Evolutionary conservation across 2,329 filamentous ascomycete genomes (phyloP).

Genomic region (Ophiostoma sp.): DNA sequence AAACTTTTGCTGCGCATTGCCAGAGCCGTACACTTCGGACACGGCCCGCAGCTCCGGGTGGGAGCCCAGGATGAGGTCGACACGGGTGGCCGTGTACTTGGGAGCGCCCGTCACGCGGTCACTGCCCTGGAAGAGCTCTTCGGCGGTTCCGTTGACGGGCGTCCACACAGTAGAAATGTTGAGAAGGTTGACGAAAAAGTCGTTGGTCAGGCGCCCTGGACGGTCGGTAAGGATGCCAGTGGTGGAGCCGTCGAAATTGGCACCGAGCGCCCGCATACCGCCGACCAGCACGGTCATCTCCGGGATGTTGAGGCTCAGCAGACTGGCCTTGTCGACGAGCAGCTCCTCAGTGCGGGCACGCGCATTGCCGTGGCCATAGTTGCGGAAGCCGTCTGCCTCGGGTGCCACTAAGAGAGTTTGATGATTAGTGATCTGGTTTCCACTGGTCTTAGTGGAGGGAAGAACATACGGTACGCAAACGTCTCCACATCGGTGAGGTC

Average conservation of each 20-base stretch:
- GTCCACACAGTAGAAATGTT: constrained; percentile 63
- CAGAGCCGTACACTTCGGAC: constrained; percentile 61
- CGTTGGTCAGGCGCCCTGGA: constrained; percentile 66
- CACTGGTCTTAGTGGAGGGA: not conserved
- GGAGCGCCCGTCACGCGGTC: constrained; percentile 60
- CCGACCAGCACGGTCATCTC: constrained; percentile 67
- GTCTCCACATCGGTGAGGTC: constrained; percentile 65
- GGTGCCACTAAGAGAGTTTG: constrained; percentile 49
- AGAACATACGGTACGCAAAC: constrained; percentile 45
- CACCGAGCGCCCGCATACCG: constrained; percentile 62
- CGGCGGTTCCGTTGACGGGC: constrained; percentile 36
- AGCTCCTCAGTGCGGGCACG: constrained; percentile 62
- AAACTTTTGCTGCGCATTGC: constrained; percentile 58
- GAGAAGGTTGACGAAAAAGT: constrained; percentile 77
- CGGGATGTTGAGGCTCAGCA: constrained; percentile 64
- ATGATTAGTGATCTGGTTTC: not conserved
- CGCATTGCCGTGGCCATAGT: constrained; percentile 59
- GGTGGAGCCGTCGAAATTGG: constrained; percentile 65
- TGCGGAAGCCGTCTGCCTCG: constrained; percentile 69
- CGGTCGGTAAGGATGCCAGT: constrained; percentile 63
- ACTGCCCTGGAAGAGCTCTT: constrained; percentile 56
- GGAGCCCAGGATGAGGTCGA: constrained; percentile 66
- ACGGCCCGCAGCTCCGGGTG: constrained; percentile 67
- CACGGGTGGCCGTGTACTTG: constrained; percentile 65
- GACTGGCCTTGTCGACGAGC: constrained; percentile 65